Evolutionary conservation across 2,329 filamentous ascomycete species (phyloP), one percentile per base, ranked within the genome.

Genomic region (Calonectria multiphialidica): DNA sequence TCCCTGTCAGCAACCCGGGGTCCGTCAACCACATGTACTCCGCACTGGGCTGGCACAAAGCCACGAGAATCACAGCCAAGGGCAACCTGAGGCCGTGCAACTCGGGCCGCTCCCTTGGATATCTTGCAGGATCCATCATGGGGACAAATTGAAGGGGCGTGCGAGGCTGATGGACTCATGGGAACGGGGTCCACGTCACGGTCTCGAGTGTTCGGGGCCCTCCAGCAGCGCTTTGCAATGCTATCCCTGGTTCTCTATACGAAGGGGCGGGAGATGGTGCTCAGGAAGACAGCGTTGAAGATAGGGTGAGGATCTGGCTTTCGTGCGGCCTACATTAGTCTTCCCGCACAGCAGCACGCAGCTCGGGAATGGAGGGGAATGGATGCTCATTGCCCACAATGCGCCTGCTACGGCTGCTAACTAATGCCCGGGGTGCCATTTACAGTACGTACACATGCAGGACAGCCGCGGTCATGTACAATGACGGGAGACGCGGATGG

Each of bases 301-400:
- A 57, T 68, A 68, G 70, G 65, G 74, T 73, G 75, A 77, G 69
- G 74, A 77, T 77, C 76, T 77, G 73, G 66, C 72, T 73, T 68
- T 74, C 66, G 69, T 72, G 71, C 74, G 75, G 71, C 77, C 73
- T 80, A 80, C 78, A 78, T 81, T 81, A 81, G 80, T 53, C 80
- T 80, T 81, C 80, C 80, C 80, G 80, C 74, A 73, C 75, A 76
- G 73, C 79, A 79, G 69, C 66, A 70, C 68, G 77, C 76, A 78
- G 75, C 71, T 74, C 68, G 77, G 76, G 72, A 72, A 77, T 73
- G 72, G 71, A 68, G 71, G 69, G 72, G 37, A 66, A 62, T 28
- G 68, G 63, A 72, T 72, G 68, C 73, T n/a, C 62, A 75, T 78
- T 69, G 75, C 61, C 45, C 25, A 45, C 55, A 73, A 77, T 73